Evolutionary conservation across 2,329 filamentous ascomycete genomes (phyloP), one percentile per base, ranked within the genome.

Genomic region (Magnaporthiopsis incrustans): DNA sequence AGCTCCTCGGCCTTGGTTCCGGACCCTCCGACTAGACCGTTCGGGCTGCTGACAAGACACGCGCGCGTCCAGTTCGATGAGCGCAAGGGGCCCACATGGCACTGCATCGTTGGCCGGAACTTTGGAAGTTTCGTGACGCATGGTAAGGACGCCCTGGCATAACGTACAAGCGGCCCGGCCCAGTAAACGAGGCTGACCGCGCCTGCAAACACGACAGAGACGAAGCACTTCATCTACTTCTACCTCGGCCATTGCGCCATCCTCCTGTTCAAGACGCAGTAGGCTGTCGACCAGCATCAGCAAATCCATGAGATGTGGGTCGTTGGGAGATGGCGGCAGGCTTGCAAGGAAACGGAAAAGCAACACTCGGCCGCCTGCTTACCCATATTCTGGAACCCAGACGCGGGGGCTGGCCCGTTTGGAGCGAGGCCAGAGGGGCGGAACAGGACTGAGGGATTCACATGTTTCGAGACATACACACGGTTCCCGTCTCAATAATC

Each of bases 201-300:
- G 25, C 25, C 57, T 6, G 22, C 26, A 15, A 58, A 58, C 5
- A 58, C 26, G 3, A 53, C 80, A 97, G 95, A 98, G 78, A 98
- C 95, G 33, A 98, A 98, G 81, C 95, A 99, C 79, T 99, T 99
- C 82, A 97, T 99, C 77, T 99, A 99, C 82, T 99, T 99, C 82
- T 99, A 99, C 81, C 89, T 99, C 66, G 95, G 95, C 64, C 95
- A 98, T 83, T 97, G 92, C 77, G 95, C 95, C 66, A 98, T 99
- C 75, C 85, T 99, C 64, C 88, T 99, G 63, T 99, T 98, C 87
- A 99, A 99, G 85, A 99, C 95, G 57, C 94, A 97, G 86, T 98
- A 87, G 74, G 70, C 58, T 27, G 60, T 18, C 22, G n/a, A 6
- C 44, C 44, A 53, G n/a, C 11, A 22, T n/a, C n/a, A 3, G 10